Percentiles rank a stretch among this genome's conserved stretches.
Evolutionary conservation across 768 basidiomycete species (phyloP).

Genomic region (Sutorius australiensis): DNA sequence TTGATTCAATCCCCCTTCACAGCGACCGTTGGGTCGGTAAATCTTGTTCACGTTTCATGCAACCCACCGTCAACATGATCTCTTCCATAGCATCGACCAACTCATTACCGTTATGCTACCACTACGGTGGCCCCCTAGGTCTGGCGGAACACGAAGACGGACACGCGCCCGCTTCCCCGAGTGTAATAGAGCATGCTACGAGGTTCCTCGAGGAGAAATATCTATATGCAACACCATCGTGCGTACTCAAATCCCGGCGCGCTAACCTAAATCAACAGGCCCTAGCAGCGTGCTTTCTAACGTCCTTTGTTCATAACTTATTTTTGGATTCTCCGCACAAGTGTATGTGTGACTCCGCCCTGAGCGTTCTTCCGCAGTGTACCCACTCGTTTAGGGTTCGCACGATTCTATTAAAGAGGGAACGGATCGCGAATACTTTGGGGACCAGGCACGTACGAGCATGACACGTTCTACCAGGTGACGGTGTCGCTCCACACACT

Average conservation of each 20-base stretch:
- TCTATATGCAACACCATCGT: neutral
- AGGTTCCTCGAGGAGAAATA: neutral
- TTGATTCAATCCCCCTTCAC: neutral
- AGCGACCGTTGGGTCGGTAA: neutral
- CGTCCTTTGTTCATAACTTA: neutral
- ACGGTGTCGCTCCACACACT: neutral
- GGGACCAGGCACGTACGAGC: neutral
- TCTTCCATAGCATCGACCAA: neutral
- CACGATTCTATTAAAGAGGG: neutral
- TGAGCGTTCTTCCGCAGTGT: neutral
- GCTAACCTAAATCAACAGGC: neutral
- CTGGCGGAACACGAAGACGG: neutral
- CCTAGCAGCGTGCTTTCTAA: neutral
- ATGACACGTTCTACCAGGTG: neutral
- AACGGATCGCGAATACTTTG: constrained; percentile 14
- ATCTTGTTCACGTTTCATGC: neutral
- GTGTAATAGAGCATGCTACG: neutral
- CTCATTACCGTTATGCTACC: too few relatives aligned
- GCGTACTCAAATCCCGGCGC: neutral
- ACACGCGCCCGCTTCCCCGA: neutral
- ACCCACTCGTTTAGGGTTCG: neutral
- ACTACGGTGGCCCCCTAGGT: too few relatives aligned
- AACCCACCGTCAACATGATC: neutral
- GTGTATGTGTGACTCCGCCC: neutral
- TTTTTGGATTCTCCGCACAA: neutral